Evolutionary conservation across 352 stramenopile species (phyloP).

Genomic region (Phytophthora melonis): DNA sequence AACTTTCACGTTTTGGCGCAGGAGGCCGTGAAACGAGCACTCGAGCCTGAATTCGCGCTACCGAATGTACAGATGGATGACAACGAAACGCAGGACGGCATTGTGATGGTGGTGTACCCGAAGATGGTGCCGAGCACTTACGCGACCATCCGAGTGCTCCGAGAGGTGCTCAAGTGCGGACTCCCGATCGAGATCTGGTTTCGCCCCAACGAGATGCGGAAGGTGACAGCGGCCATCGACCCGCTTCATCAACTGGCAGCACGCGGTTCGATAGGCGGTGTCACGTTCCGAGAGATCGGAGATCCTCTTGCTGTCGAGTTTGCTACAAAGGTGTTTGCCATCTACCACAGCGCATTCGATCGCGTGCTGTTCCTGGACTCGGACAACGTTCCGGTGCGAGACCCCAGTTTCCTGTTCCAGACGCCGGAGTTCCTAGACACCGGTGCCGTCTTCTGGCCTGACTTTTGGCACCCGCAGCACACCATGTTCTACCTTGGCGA

Average conservation of each 20-base stretch:
- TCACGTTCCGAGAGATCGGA: slow-evolving; percentile 38
- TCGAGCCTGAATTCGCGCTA: slow-evolving; percentile 16
- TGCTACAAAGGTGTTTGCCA: slow-evolving; percentile 55
- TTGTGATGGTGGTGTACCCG: slow-evolving; percentile 64
- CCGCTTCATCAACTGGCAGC: slow-evolving; percentile 29
- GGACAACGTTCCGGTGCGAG: slow-evolving; percentile 44
- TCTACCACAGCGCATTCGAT: slow-evolving; percentile 51
- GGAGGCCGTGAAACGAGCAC: slow-evolving; percentile 8
- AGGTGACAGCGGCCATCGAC: slow-evolving; percentile 26
- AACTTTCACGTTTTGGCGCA: slow-evolving; percentile 38
- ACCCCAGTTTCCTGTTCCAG: slow-evolving; percentile 22
- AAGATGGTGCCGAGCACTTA: slow-evolving; percentile 52
- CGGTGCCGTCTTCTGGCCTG: slow-evolving; percentile 64
- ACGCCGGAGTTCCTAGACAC: slow-evolving; percentile 17
- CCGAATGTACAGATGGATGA: background rate
- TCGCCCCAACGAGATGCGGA: slow-evolving; percentile 41
- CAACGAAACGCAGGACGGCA: slow-evolving; percentile 24
- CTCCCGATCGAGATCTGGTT: slow-evolving; percentile 71
- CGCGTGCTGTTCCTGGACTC: slow-evolving; percentile 60
- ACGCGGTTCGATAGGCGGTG: slow-evolving; percentile 27
- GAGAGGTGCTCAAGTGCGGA: slow-evolving; percentile 38
- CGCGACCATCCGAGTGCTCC: slow-evolving; percentile 44
- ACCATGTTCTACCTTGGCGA: slow-evolving; percentile 63
- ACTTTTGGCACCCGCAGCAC: slow-evolving; percentile 38
- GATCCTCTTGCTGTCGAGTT: slow-evolving; percentile 45